These are phyloP conservation scores for Spiromastix sp. DNA, from an alignment of 2,329 filamentous ascomycete species.

Conservation along the genomic window DNA sequence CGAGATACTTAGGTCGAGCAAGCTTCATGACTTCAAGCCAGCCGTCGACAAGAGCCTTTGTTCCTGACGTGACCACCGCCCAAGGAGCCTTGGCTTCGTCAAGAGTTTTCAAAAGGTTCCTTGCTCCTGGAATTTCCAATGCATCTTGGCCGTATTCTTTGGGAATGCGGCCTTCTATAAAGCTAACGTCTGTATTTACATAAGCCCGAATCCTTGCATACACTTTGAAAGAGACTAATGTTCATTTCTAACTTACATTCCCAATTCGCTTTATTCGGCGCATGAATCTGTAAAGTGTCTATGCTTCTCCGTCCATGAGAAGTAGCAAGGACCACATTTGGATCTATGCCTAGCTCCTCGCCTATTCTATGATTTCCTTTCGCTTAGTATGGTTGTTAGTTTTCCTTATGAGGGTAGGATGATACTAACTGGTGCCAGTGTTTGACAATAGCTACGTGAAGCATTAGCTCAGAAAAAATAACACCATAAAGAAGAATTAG, in stretches of 20 bases:
- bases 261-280: constrained; percentile 80
- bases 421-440: constrained; percentile 49
- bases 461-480: constrained; percentile 10
- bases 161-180: constrained; percentile 70
- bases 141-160: constrained; percentile 67
- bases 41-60: constrained; percentile 53
- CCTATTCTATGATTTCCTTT: constrained; percentile 37
- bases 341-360: constrained; percentile 71
- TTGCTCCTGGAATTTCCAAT: constrained; percentile 74
- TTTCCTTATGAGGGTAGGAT: neutral
- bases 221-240: no score
- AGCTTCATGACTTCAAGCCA: constrained; percentile 61
- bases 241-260: constrained; percentile 61
- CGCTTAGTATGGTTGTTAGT: neutral
- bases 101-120: constrained; percentile 57
- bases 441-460: constrained; percentile 50
- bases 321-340: constrained; percentile 74
- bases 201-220: constrained; percentile 4
- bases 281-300: constrained; percentile 68
- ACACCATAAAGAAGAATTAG: neutral
- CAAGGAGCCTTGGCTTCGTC: constrained; percentile 56
- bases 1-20: constrained; percentile 53
- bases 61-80: constrained; percentile 75
- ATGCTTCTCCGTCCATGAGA: constrained; percentile 87
- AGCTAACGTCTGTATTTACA: constrained; percentile 54